Percentiles rank a stretch among this genome's conserved stretches.
Evolutionary conservation across 1,139 yeast genomes (phyloP).

Genomic region (Suhomyces kunorum): DNA sequence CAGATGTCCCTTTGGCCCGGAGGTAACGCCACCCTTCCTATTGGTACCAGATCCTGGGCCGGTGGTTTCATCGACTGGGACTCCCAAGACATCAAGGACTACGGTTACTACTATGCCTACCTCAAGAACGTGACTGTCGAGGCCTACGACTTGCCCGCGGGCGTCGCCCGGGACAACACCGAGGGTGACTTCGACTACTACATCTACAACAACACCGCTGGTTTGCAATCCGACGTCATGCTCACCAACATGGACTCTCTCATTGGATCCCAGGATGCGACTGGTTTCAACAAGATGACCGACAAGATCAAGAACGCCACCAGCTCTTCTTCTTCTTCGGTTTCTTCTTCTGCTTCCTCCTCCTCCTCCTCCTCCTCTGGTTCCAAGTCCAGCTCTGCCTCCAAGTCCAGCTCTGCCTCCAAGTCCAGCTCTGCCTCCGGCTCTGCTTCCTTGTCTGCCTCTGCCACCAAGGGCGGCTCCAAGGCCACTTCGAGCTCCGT

Average conservation of each 20-base stretch:
- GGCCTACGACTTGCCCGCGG: conserved; percentile 70
- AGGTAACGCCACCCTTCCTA: conserved; percentile 62
- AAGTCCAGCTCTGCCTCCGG: conserved; percentile 1
- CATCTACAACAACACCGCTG: conserved; percentile 54
- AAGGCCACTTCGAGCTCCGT: not conserved
- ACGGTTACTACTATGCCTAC: conserved; percentile 77
- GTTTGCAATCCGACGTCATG: conserved; percentile 46
- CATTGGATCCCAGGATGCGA: conserved; percentile 59
- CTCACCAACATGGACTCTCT: conserved; percentile 62
- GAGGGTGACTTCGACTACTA: conserved; percentile 47
- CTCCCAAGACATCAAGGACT: conserved; percentile 64
- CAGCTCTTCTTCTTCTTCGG: conserved; percentile 10
- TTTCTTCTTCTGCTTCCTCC: conserved; percentile 9
- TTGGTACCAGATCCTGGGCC: conserved; percentile 91
- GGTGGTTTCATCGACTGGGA: conserved; percentile 90
- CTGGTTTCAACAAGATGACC: conserved; percentile 63
- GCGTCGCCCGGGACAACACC: conserved; percentile 30
- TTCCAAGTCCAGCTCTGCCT: conserved; percentile 8
- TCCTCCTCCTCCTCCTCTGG: conserved; percentile 8
- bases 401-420: conserved; percentile 9
- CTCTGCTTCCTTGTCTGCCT: not conserved
- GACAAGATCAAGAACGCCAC: conserved; percentile 18
- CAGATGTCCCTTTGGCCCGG: conserved; percentile 95
- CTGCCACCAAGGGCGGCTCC: conserved; percentile 9
- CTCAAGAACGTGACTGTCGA: conserved; percentile 60